Evolutionary conservation across 192 early-diverging fungal species (phyloP), one percentile per base, ranked within the genome.

Genomic region (Linnemannia elongata): DNA sequence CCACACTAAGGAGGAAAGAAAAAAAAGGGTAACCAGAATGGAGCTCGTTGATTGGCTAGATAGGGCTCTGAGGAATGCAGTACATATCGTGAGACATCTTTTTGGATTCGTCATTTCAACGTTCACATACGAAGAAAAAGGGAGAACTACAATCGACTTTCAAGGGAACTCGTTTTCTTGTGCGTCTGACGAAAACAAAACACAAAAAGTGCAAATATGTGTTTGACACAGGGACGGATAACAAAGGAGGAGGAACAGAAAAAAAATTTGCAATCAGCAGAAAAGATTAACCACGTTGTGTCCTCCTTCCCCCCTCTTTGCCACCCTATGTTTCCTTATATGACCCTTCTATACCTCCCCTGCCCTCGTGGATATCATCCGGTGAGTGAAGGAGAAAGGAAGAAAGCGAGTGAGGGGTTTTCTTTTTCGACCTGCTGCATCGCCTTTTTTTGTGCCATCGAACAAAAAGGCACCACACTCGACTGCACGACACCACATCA

Each of bases 271-370:
- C 39, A 66, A 78, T 52, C 42, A 75, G 74, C 44, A 55, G 74
- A 75, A 57, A 49, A 75, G 72, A 72, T 72, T 66, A 66, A 35
- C n/a, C 27, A 66, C 30, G 60, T 52, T 52, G 17, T 20, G 3
- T 10, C 9, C 44, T 18, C 13, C 20, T 20, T 39, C 44, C 9
- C 44, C 49, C 13, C 20, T 1, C 47, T 49, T 18, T 49, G 17
- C 47, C 47, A 49, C 47, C 47, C 47, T 49, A 15, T 49, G 2
- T 13, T 49, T 18, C 47, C 17, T 18, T 52, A 4, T 18, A 52
- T 52, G 49, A 52, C 49, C 49, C 44, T 45, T 13, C 44, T 7
- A 10, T 7, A 44, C 42, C 42, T 12, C 12, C 12, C 27, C 27
- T 15, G 1, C 60, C 60, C 60, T 66, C 44, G 72, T 41, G 38